phyloP scores from a whole-genome alignment of 306 rosid genomes.

The Gastrolobium villosum region DNA sequence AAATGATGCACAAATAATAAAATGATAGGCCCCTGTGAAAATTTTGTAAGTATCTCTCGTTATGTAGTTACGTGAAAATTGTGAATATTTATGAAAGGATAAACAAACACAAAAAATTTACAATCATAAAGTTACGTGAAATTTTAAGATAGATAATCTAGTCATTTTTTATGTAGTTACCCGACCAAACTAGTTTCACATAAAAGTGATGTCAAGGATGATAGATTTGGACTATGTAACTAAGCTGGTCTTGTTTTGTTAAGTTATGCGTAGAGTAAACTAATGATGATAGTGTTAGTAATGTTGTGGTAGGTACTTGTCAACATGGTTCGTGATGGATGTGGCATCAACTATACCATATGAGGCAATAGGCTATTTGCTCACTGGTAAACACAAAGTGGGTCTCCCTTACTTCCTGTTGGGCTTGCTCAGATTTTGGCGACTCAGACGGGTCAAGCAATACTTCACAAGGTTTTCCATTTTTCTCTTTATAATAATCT shows the following conservation, averaged over 20 bases:
- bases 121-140: too few species aligned
- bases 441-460: conserved; percentile 83
- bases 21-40: too few species aligned
- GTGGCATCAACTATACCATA: conserved; percentile 88
- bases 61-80: too few species aligned
- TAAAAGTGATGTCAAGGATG: too few species aligned
- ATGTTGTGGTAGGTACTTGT: conserved; percentile 70
- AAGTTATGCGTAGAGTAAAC: neutral
- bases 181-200: too few species aligned
- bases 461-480: conserved; percentile 76
- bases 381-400: conserved; percentile 66
- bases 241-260: neutral
- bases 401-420: conserved; percentile 68
- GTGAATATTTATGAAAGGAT: too few species aligned
- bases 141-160: too few species aligned
- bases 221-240: too few species aligned
- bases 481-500: neutral
- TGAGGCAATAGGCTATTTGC: conserved; percentile 60
- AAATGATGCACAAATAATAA: neutral
- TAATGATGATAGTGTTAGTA: conserved; percentile 27
- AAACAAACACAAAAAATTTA: too few species aligned
- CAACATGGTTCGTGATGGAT: conserved; percentile 95
- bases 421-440: conserved; percentile 89
- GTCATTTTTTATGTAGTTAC: too few species aligned
- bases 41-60: too few species aligned